Base-by-base conservation (phyloP, 2,329 filamentous ascomycete genomes). In the Aspergillus niger region DNA sequence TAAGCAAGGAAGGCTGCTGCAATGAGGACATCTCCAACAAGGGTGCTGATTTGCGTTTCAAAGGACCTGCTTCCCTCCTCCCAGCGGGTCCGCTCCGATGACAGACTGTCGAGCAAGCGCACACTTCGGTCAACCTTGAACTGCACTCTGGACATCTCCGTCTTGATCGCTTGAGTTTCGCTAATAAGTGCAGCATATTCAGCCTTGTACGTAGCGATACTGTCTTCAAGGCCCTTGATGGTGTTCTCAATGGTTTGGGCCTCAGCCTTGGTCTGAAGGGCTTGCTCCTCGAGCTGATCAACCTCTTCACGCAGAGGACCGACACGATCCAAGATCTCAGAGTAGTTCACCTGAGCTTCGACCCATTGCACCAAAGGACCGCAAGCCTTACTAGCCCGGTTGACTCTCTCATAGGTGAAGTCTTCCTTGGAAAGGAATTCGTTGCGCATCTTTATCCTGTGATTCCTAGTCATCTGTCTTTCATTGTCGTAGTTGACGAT, bases 91-190 rank as follows among this genome's bases (percentile, higher is more conserved):
- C 94, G 87, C 80, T 99, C 95, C 4, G 94, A 97, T 8, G 95
- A 96, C 67, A 99, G 82, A 78, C 93, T 97, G 78, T 97, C 94
- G 20, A 99, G 88, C 51, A 99, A 84, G 71, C 92, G 89, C 64
- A 97, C 91, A 80, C 94, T 98, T 74, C 95, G 89, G 75, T 98
- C 92, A 58, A 99, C 95, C 85, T 99, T 99, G 82, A 93, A 97
- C 77, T 99, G 91, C 7, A 99, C 95, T 63, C 92, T 89, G 62
- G 88, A 87, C 95, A 99, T 98, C 79, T 99, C 95, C 0, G 90
- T 82, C 81, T 98, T 98, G 85, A 99, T 98, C 4, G 92, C 91
- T 76, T 98, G 91, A 0, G 93, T 97, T 80, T 99, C 92, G 76
- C 93, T 97, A 74, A 99, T 97, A 63, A 99, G 86, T 6, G 91